Evolutionary conservation across 768 basidiomycete species (phyloP), one percentile per base, ranked within the genome.

Genomic region (Rhizopogon vesiculosus): DNA sequence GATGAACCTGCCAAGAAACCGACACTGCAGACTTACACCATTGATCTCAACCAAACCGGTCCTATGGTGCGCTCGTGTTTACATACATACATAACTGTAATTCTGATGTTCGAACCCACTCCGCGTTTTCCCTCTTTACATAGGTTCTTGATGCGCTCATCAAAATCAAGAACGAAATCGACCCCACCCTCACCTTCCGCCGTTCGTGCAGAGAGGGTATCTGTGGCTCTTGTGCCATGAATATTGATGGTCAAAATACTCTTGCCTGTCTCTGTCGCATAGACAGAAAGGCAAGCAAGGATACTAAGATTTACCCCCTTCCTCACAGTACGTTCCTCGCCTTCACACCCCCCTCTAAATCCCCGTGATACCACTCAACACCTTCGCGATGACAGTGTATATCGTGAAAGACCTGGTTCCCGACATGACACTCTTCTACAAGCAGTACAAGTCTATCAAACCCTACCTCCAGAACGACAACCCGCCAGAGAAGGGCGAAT

Each of bases 371-470:
- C 35, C 10, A 35, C 12, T 41, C 3, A 38, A 25, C 15, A 42
- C 42, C 0, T 3, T 4, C 13, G 12, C 2, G 16, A 13, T 39
- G 2, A 5, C 69, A 98, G 95, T 97, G 95, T 97, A 96, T 76
- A 82, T 98, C 69, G 93, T 98, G 73, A 98, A 98, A 79, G 96
- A 99, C 75, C 87, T 99, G 66, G 94, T 99, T 2, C 92, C 91
- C 28, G 88, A 91, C 76, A 77, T 91, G 62, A 90, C 89, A 8
- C 84, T 84, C 61, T 95, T 95, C 83, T 95, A 94, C 86, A 98
- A 98, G 73, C 96, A 99, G 71, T 98, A 99, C 89, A 98, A 98
- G 76, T 95, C 93, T 15, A 96, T 99, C 72, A 87, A 99, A 71
- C 96, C 96, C 5, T 98, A 86, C 79, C 81, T 98, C 40, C 87